Percentiles rank a stretch among this genome's conserved stretches.
Conservation (phyloP, 768 basidiomycete species). For the Leccinum arenicola region DNA sequence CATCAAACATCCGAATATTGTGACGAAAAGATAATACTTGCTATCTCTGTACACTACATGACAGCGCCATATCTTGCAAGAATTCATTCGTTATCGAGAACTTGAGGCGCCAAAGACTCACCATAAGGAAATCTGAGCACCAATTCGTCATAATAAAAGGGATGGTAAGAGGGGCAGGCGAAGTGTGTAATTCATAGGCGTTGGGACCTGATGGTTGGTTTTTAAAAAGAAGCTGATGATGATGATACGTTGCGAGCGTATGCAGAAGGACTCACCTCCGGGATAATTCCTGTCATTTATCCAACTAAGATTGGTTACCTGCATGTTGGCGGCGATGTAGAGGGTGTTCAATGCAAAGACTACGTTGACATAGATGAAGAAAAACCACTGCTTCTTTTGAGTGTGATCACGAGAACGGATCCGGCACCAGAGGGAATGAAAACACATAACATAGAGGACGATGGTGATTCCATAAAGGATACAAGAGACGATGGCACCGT, state of each 20-base stretch:
- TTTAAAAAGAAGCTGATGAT: too few species aligned
- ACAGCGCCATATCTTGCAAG: conserved; percentile 32
- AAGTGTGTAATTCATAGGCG: conserved; percentile 21
- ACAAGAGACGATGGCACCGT: conserved; percentile 28
- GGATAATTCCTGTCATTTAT: conserved; percentile 32
- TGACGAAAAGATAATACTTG: conserved; percentile 14
- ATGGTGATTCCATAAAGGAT: conserved; percentile 30
- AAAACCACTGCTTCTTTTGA: conserved; percentile 23
- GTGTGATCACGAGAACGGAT: conserved; percentile 12
- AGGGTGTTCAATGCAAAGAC: conserved; percentile 30
- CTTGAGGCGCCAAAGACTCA: conserved; percentile 6
- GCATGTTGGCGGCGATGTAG: conserved; percentile 20
- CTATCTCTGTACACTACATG: conserved; percentile 31
- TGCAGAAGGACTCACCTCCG: conserved; percentile 19
- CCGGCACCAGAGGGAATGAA: conserved; percentile 26
- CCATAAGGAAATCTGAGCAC: conserved; percentile 31
- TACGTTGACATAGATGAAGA: conserved; percentile 30
- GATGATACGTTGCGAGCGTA: neutral
- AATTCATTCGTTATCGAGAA: neutral
- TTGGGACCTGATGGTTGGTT: conserved; percentile 19
- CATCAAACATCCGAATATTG: conserved; percentile 18
- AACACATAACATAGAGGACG: conserved; percentile 26
- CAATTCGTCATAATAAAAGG: conserved; percentile 32
- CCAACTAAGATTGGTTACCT: conserved; percentile 29
- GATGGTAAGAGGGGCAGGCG: conserved; percentile 25